Percentiles rank a stretch among this genome's conserved stretches.
phyloP scores from a whole-genome alignment of 2,329 filamentous ascomycete species.

The Neospermospora avenae region DNA sequence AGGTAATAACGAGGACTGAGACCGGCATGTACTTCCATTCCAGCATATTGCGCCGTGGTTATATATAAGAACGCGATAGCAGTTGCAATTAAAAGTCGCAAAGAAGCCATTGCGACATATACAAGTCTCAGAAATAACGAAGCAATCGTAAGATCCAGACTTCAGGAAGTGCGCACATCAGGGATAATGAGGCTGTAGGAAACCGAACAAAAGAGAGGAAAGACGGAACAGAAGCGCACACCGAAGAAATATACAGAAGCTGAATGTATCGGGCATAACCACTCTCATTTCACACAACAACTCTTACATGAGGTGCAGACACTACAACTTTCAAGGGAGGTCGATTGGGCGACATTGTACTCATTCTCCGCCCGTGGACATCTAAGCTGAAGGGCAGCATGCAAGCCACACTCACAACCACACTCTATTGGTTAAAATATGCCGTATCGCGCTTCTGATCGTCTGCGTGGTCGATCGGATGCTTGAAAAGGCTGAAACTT shows the following conservation, averaged over 20 bases:
- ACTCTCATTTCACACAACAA: neutral
- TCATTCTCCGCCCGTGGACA: no score
- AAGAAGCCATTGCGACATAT: constrained; percentile 15
- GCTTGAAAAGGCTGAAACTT: no score
- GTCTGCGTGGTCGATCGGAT: neutral
- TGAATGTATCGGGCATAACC: constrained; percentile 8
- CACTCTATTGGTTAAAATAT: constrained; percentile 2
- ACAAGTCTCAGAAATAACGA: neutral
- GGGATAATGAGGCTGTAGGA: no score
- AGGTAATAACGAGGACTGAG: constrained; percentile 30
- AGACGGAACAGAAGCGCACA: neutral
- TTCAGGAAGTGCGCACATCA: neutral
- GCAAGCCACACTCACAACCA: constrained; percentile 4
- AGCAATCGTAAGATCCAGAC: neutral
- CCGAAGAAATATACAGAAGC: constrained; percentile 1
- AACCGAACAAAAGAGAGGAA: neutral
- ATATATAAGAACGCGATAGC: constrained; percentile 4
- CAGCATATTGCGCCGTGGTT: constrained; percentile 24
- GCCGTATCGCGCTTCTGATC: neutral
- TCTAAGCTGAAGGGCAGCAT: no score
- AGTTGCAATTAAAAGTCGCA: constrained; percentile 5
- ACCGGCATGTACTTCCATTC: constrained; percentile 17
- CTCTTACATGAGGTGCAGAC: neutral
- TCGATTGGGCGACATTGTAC: neutral
- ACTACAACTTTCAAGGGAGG: constrained; percentile 1